Conservation (phyloP, 108 stramenopile species). For the Fistulifera pelliculosa region DNA sequence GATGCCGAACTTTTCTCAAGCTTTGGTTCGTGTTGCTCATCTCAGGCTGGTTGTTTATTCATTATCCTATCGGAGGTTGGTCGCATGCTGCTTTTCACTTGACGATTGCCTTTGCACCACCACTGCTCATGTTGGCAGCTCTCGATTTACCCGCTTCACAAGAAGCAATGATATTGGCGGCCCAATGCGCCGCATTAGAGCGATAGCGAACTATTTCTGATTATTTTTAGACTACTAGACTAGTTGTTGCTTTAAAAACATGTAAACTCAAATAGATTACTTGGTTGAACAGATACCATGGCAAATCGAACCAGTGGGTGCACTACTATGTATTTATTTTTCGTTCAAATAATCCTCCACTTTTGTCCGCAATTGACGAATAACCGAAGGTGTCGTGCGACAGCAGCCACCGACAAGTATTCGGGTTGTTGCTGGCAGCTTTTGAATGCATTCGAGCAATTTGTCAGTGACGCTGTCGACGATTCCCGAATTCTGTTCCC, state of each 20-base stretch:
- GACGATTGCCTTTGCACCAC: slow-evolving; percentile 35
- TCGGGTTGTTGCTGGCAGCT: slow-evolving; percentile 15
- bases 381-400: slow-evolving; percentile 38
- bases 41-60: slow-evolving; percentile 29
- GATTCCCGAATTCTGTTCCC: slow-evolving; percentile 34
- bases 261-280: no score
- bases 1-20: slow-evolving; percentile 15
- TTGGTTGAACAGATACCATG: no score
- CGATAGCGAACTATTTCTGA: no score
- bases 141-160: slow-evolving; percentile 25
- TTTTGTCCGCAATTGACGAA: slow-evolving; percentile 20
- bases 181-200: no score
- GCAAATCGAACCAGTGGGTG: no score
- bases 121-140: slow-evolving; percentile 26
- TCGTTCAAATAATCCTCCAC: slow-evolving; percentile 20
- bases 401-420: slow-evolving; percentile 48
- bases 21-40: slow-evolving; percentile 21
- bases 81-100: slow-evolving; percentile 66
- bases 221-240: no score
- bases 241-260: no score
- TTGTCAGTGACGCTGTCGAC: slow-evolving; percentile 12
- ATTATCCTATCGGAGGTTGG: slow-evolving; percentile 75
- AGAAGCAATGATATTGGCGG: neutral
- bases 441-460: slow-evolving; percentile 25
- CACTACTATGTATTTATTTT: neutral